Evolutionary conservation across 495 filamentous ascomycete species (phyloP), one percentile per base, ranked within the genome.

Genomic region (Penicillium daleae): DNA sequence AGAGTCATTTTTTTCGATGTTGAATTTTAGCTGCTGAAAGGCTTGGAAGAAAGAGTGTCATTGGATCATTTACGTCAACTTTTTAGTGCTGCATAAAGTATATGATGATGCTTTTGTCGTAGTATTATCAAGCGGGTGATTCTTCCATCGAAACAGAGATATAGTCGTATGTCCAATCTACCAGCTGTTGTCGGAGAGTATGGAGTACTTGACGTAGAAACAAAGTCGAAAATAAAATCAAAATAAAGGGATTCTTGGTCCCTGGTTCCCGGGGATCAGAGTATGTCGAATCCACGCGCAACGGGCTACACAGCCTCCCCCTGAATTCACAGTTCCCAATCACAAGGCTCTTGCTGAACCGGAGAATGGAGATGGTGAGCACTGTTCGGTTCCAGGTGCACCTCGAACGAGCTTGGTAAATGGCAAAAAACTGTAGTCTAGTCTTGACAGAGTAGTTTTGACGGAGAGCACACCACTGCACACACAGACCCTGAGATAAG

Each of bases 241-340:
- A 46, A 50, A 37, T 35, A 50, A 50, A 33, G 54, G 6, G 49
- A 15, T 54, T 54, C 27, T 48, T 24, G 15, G 49, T 54, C 49
- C 57, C 55, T 44, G 40, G 31, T 7, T 50, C 39, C 50, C 24
- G 56, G 60, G n/a, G 33, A 61, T 51, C 51, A 54, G 50, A 62
- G 56, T 56, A 66, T 60, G 56, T 54, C 51, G 15, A 54, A 10
- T 17, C 7, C 27, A 53, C 48, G 4, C 40, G 19, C 40, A 53
- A 27, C 26, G 56, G 35, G 19, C 51, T 60, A 70, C 70, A 72
- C 70, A 70, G 70, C 70, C 70, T 72, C 70, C 70, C 70, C 70
- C 70, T 72, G 70, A 70, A 68, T 68, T 58, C 35, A 54, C 37
- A 22, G 42, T 46, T 39, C 21, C 37, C 21, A 56, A 51, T 48